Percentiles rank a stretch among this genome's conserved stretches.
phyloP scores from a whole-genome alignment of 2,329 filamentous ascomycete species.

The Aspergillus unguis region DNA sequence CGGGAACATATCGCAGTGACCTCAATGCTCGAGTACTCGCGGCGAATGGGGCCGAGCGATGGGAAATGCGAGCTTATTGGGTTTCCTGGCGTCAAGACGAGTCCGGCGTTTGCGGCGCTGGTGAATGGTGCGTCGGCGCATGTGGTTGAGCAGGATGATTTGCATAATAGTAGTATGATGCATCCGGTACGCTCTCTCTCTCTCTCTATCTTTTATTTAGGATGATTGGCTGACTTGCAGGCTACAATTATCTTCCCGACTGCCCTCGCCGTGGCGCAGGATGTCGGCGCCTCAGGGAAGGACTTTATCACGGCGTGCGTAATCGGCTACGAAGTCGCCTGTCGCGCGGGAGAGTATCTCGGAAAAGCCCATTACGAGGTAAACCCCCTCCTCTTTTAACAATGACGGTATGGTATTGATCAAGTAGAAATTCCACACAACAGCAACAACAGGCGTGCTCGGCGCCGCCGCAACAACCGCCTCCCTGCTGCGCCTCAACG shows the following conservation, averaged over 20 bases:
- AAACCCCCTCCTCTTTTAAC: neutral
- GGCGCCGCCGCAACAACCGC: conserved; percentile 28
- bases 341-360: conserved; percentile 28
- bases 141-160: conserved; percentile 34
- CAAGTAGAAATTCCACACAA: conserved; percentile 29
- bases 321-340: conserved; percentile 31
- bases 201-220: neutral
- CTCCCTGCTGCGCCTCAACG: conserved; percentile 23
- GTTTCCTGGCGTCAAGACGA: conserved; percentile 17
- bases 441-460: conserved; percentile 27
- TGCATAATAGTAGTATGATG: conserved; percentile 34
- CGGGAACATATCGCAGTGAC: conserved; percentile 26
- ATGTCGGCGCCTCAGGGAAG: conserved; percentile 25
- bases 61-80: conserved; percentile 30
- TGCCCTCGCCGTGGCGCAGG: conserved; percentile 30
- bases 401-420: too few species aligned
- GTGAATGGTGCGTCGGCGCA: conserved; percentile 31
- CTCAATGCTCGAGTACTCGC: neutral
- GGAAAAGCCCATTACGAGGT: conserved; percentile 33
- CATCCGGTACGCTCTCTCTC: conserved; percentile 25
- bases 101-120: conserved; percentile 30
- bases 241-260: conserved; percentile 31
- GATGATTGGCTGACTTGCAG: conserved; percentile 8
- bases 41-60: conserved; percentile 24
- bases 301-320: conserved; percentile 33